Evolutionary conservation across 228 moss, liverwort and hornwort genomes (phyloP).

Genomic region (Sphagnum magellanicum): DNA sequence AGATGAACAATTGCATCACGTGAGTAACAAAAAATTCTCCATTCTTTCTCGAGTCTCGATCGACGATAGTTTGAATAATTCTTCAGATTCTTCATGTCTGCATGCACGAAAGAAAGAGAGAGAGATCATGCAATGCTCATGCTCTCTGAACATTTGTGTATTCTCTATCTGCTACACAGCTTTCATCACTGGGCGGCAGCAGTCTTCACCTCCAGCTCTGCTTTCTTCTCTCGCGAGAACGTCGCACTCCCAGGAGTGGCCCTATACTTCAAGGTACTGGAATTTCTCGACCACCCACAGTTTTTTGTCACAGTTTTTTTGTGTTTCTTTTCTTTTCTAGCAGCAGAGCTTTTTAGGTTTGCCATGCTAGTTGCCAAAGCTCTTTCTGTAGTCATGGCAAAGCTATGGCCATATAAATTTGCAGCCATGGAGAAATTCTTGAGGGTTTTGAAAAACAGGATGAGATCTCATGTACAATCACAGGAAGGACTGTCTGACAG

Average conservation of each 20-base stretch:
- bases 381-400: neutral
- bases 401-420: neutral
- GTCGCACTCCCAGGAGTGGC: conserved; percentile 16
- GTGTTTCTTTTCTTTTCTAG: too few relatives aligned
- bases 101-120: neutral
- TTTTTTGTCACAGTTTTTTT: too few relatives aligned
- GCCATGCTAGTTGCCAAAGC: too few relatives aligned
- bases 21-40: neutral
- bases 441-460: neutral
- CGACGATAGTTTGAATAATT: neutral
- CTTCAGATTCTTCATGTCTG: neutral
- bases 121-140: neutral
- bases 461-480: neutral
- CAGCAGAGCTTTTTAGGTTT: too few relatives aligned
- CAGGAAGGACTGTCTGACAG: neutral
- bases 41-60: neutral
- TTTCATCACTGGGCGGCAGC: conserved; percentile 1
- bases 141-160: neutral
- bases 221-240: conserved; percentile 10
- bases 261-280: conserved; percentile 13
- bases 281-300: too few relatives aligned
- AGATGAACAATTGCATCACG: conserved; percentile 6
- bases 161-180: neutral
- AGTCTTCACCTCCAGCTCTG: conserved; percentile 2
- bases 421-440: neutral